Percentiles rank a stretch among this genome's conserved stretches.
phyloP scores from a whole-genome alignment of 108 stramenopile genomes.

The Parmales sp. region DNA sequence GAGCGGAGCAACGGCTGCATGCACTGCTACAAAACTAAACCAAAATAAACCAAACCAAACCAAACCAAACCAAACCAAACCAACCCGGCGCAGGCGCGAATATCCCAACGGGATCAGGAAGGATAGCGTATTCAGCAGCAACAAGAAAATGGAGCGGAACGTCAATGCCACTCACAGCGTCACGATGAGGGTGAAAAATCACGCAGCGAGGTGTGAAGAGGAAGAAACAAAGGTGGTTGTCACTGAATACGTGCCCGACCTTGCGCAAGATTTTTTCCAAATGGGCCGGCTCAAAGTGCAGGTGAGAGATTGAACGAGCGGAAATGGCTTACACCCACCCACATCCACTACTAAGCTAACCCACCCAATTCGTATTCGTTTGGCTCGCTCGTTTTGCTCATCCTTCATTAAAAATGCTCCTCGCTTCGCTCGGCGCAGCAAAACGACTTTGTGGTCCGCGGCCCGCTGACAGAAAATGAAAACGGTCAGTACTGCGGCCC shows the following conservation, averaged over 20 bases:
- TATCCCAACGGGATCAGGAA: constrained; percentile 14
- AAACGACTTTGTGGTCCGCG: constrained; percentile 28
- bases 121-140: background rate
- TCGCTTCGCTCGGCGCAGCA: too few species aligned
- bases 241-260: constrained; percentile 17
- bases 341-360: too few species aligned
- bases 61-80: too few species aligned
- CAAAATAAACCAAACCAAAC: too few species aligned
- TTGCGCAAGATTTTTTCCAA: constrained; percentile 21
- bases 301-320: too few species aligned
- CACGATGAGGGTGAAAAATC: constrained; percentile 13
- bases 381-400: too few species aligned
- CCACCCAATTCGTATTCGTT: too few species aligned
- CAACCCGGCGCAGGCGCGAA: constrained; percentile 11
- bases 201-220: background rate
- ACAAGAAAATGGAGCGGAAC: background rate
- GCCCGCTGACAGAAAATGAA: constrained; percentile 19
- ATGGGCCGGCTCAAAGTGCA: constrained; percentile 20
- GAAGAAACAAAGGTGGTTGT: background rate
- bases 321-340: too few species aligned
- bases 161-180: background rate
- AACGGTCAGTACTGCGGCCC: constrained; percentile 26
- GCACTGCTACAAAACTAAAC: too few species aligned
- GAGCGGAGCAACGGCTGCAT: too few species aligned
- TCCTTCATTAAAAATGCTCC: too few species aligned